phyloP scores from a whole-genome alignment of 805 yeast species.

The Sugiyamaella smithiae region DNA sequence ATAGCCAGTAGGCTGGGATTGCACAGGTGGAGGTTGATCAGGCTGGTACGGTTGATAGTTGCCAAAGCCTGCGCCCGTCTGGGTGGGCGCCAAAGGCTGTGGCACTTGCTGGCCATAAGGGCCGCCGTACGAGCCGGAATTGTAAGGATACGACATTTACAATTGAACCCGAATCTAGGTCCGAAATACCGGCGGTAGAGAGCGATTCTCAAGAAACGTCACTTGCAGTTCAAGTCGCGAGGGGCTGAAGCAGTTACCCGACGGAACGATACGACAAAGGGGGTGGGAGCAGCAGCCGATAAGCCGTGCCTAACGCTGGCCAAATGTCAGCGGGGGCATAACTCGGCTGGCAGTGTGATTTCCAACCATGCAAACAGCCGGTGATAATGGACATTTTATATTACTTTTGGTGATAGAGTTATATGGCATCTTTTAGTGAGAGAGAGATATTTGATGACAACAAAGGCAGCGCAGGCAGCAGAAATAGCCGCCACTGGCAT shows the following conservation, averaged over 20 bases:
- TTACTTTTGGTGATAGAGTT: too few species aligned
- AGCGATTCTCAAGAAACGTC: too few species aligned
- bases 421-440: too few species aligned
- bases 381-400: too few species aligned
- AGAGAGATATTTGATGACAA: too few species aligned
- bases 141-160: slow-evolving; percentile 5
- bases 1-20: slow-evolving; percentile 31
- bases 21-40: slow-evolving; percentile 20
- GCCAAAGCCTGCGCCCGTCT: slow-evolving; percentile 10
- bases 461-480: too few species aligned
- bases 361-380: too few species aligned
- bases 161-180: neutral
- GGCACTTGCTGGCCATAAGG: slow-evolving; percentile 16
- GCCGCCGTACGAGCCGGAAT: slow-evolving; percentile 2
- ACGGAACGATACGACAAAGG: slow-evolving; percentile 1
- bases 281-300: neutral
- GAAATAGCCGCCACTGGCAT: too few species aligned
- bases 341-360: too few species aligned
- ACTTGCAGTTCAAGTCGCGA: neutral
- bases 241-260: slow-evolving; percentile 1
- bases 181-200: neutral
- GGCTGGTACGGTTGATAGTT: slow-evolving; percentile 13
- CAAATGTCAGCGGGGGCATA: too few species aligned
- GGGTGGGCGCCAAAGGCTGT: slow-evolving; percentile 13
- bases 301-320: neutral